Conservation (phyloP, 495 filamentous ascomycete species). For the Sphaerosporella brunnea region DNA sequence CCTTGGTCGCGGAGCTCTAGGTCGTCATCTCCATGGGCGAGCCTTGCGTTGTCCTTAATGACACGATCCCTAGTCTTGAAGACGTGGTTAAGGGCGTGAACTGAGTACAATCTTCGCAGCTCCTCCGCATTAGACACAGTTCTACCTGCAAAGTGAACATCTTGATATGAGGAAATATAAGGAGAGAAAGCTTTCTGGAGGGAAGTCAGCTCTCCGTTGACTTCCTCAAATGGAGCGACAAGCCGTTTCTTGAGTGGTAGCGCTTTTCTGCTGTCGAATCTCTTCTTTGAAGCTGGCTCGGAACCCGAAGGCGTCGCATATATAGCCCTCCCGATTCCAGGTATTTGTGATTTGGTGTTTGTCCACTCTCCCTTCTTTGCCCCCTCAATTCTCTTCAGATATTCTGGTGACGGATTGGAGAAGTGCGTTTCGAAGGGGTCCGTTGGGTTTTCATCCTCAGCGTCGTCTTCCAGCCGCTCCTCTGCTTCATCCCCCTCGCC, state of each 20-base stretch:
- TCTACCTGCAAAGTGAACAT: conserved; percentile 60
- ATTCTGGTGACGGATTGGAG: conserved; percentile 39
- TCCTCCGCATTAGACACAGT: conserved; percentile 43
- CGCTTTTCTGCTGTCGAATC: conserved; percentile 17
- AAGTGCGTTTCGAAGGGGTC: conserved; percentile 78
- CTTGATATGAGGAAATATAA: conserved; percentile 57
- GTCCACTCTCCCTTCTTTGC: conserved; percentile 40
- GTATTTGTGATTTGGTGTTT: conserved; percentile 29
- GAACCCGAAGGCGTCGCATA: conserved; percentile 7
- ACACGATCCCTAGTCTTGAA: conserved; percentile 85
- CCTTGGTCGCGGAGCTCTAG: conserved; percentile 83
- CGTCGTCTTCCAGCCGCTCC: conserved; percentile 16
- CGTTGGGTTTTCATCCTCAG: conserved; percentile 36
- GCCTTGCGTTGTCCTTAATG: conserved; percentile 71
- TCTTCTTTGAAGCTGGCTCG: conserved; percentile 9
- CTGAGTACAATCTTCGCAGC: conserved; percentile 52
- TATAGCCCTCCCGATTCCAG: conserved; percentile 30
- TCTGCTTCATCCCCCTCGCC: conserved; percentile 11
- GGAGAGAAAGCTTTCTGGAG: conserved; percentile 32
- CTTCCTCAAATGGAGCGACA: conserved; percentile 17
- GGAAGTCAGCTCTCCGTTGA: conserved; percentile 17
- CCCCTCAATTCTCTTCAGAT: conserved; percentile 37
- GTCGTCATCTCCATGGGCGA: conserved; percentile 37
- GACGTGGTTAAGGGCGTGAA: conserved; percentile 79
- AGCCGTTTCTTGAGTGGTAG: conserved; percentile 47